Evolutionary conservation across 1,284 basidiomycete species (phyloP).

Genomic region (Melampsora americana): DNA sequence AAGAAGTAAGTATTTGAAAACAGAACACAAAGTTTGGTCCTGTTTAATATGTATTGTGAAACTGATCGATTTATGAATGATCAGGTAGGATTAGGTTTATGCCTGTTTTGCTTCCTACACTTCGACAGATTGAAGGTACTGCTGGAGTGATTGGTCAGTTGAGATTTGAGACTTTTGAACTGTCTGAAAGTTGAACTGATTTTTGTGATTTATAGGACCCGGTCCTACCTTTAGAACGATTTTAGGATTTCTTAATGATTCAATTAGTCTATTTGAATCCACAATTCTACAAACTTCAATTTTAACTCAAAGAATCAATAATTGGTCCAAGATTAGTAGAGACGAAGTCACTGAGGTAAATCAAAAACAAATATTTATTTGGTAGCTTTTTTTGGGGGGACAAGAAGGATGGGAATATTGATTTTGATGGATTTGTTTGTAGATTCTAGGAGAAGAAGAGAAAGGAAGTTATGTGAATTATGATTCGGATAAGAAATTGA

Average conservation of each 20-base stretch:
- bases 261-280: constrained; percentile 35
- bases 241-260: constrained; percentile 34
- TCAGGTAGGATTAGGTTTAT: constrained; percentile 34
- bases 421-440: background rate
- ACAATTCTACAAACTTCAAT: constrained; percentile 25
- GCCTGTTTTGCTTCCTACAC: constrained; percentile 41
- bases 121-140: constrained; percentile 24
- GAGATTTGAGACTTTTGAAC: background rate
- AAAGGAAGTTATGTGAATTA: constrained; percentile 4
- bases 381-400: background rate
- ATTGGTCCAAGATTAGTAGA: constrained; percentile 41
- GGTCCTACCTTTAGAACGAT: constrained; percentile 41
- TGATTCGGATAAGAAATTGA: constrained; percentile 40
- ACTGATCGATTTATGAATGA: background rate
- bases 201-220: constrained; percentile 14
- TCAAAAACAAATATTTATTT: background rate
- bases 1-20: constrained; percentile 13
- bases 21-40: background rate
- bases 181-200: background rate
- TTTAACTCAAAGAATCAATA: constrained; percentile 31
- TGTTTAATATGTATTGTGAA: too few species aligned
- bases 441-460: constrained; percentile 37
- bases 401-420: background rate
- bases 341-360: constrained; percentile 43
- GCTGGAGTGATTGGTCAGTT: constrained; percentile 35